Evolutionary conservation across 2,329 filamentous ascomycete species (phyloP).

Genomic region (Calonectria honghensis): DNA sequence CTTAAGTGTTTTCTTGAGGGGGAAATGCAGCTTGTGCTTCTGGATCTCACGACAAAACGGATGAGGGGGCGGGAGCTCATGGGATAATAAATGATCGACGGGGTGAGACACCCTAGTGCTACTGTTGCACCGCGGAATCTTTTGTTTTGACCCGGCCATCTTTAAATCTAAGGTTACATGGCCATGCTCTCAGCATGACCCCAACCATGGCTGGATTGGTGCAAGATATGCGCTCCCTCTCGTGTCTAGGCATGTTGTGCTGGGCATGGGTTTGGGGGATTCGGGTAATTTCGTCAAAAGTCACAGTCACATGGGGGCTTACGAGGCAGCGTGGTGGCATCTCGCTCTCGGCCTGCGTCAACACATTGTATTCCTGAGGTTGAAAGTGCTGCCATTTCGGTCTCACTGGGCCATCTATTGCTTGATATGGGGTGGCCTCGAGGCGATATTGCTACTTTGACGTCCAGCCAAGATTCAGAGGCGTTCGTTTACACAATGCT

Average conservation of each 20-base stretch:
- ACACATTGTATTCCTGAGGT: constrained; percentile 18
- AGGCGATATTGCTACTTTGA: constrained; percentile 7
- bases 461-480: constrained; percentile 8
- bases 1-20: neutral
- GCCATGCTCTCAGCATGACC: constrained; percentile 45
- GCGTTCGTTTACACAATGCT: constrained; percentile 3
- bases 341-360: constrained; percentile 11
- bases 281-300: constrained; percentile 41
- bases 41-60: constrained; percentile 1
- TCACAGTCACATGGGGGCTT: constrained; percentile 36
- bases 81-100: constrained; percentile 52
- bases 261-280: constrained; percentile 12
- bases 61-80: constrained; percentile 44
- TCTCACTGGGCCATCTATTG: constrained; percentile 7
- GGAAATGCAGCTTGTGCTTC: neutral
- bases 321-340: constrained; percentile 37
- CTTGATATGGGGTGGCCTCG: neutral
- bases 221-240: constrained; percentile 48
- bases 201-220: constrained; percentile 48
- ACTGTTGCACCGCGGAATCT: constrained; percentile 6
- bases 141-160: neutral
- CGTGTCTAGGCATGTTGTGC: constrained; percentile 18
- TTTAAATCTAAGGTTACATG: constrained; percentile 48
- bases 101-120: constrained; percentile 9
- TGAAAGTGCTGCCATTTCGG: constrained; percentile 14